These are phyloP conservation scores for Hemileccinum impolitum DNA, from an alignment of 768 basidiomycete species.

Conservation along the genomic window DNA sequence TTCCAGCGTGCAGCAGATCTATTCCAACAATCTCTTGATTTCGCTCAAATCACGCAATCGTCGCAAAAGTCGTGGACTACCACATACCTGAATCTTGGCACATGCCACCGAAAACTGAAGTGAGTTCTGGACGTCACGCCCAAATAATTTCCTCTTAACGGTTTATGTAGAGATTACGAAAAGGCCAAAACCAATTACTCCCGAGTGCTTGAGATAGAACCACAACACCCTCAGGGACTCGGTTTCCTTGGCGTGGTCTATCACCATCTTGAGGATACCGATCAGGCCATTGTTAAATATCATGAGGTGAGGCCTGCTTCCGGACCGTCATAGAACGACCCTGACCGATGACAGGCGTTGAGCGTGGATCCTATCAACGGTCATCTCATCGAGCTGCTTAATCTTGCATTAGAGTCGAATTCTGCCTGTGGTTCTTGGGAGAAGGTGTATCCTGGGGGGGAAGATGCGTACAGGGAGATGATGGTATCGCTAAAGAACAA, in stretches of 20 bases:
- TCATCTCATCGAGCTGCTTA: constrained; percentile 76
- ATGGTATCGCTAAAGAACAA: constrained; percentile 32
- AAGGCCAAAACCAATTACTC: constrained; percentile 74
- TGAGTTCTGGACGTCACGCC: constrained; percentile 33
- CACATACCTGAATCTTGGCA: constrained; percentile 91
- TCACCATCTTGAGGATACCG: constrained; percentile 68
- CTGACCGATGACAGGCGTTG: constrained; percentile 49
- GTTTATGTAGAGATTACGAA: constrained; percentile 42
- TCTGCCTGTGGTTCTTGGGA: constrained; percentile 32
- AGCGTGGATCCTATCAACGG: constrained; percentile 82
- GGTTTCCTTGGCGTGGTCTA: constrained; percentile 88
- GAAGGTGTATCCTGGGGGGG: constrained; percentile 33
- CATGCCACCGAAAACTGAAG: constrained; percentile 80
- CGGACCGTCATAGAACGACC: neutral
- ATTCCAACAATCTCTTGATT: constrained; percentile 73
- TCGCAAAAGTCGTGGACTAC: constrained; percentile 84
- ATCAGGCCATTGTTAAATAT: constrained; percentile 84
- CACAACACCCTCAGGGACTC: constrained; percentile 77
- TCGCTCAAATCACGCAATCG: constrained; percentile 81
- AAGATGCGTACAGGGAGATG: constrained; percentile 32
- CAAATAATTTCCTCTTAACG: constrained; percentile 4
- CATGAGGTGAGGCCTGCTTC: constrained; percentile 66
- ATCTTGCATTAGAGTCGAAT: constrained; percentile 67
- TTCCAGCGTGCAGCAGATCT: constrained; percentile 66
- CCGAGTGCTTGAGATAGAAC: constrained; percentile 81